Evolutionary conservation across 108 stramenopile genomes (phyloP).

Genomic region (Cyclotella kingstonii): DNA sequence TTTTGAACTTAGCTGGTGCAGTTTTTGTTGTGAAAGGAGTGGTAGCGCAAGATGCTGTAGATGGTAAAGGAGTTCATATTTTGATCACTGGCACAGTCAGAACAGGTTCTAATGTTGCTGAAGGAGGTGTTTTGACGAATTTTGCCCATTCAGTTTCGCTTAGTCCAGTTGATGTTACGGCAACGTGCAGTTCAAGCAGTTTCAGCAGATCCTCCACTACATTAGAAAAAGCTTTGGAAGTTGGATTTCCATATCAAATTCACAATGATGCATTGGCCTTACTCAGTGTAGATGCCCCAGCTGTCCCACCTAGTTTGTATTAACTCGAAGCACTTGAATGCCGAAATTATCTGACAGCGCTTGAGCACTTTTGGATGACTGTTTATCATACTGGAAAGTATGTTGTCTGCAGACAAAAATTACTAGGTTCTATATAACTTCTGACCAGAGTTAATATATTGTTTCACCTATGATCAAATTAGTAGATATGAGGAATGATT

Average conservation of each 20-base stretch:
- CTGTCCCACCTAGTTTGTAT: no score
- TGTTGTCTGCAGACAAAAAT: no score
- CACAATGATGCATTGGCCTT: conserved; percentile 74
- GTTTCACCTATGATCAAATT: no score
- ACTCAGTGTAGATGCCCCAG: conserved; percentile 42
- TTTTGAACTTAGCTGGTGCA: conserved; percentile 54
- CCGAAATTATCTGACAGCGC: no score
- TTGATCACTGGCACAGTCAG: conserved; percentile 54
- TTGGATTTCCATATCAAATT: conserved; percentile 60
- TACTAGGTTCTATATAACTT: no score
- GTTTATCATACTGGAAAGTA: no score
- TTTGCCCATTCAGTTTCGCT: conserved; percentile 72
- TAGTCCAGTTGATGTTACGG: conserved; percentile 12
- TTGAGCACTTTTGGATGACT: no score
- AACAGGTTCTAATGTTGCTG: conserved; percentile 35
- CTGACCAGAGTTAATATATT: no score
- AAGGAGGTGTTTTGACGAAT: conserved; percentile 35
- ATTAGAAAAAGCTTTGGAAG: conserved; percentile 15
- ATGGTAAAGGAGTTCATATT: conserved; percentile 44
- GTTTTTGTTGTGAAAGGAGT: conserved; percentile 59
- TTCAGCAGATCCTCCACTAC: not conserved
- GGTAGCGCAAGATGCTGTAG: conserved; percentile 55
- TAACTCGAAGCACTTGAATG: no score
- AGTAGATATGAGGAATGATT: no score
- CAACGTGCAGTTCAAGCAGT: not conserved